Conservation (phyloP, 495 filamentous ascomycete genomes). For the Xylaria sp. region DNA sequence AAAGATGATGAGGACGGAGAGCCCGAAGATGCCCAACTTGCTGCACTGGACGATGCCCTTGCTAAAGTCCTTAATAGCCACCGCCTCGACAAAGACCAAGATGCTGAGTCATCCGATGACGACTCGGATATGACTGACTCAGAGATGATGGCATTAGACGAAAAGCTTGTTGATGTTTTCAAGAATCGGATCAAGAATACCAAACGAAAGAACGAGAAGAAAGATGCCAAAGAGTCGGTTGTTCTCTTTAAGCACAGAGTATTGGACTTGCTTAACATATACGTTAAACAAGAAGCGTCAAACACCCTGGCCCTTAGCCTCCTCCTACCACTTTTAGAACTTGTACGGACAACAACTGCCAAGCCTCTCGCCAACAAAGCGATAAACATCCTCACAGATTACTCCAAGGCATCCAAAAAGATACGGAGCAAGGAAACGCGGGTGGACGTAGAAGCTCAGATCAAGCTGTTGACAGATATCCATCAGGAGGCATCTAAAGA, state of each 20-base stretch:
- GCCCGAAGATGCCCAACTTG: slow-evolving; percentile 46
- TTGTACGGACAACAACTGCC: slow-evolving; percentile 62
- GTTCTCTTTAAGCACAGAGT: slow-evolving; percentile 95
- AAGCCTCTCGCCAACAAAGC: slow-evolving; percentile 79
- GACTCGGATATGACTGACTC: slow-evolving; percentile 89
- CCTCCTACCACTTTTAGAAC: slow-evolving; percentile 64
- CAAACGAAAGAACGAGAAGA: slow-evolving; percentile 77
- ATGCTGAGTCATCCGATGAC: slow-evolving; percentile 59
- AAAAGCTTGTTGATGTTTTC: slow-evolving; percentile 82
- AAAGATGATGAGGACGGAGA: slow-evolving; percentile 49
- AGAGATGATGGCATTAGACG: slow-evolving; percentile 91
- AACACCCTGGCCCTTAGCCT: slow-evolving; percentile 70
- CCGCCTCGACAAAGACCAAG: slow-evolving; percentile 60
- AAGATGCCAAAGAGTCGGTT: slow-evolving; percentile 86
- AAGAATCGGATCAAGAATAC: slow-evolving; percentile 64
- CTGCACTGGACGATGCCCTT: slow-evolving; percentile 78
- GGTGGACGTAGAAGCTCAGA: slow-evolving; percentile 44
- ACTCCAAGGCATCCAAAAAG: slow-evolving; percentile 74
- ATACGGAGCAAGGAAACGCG: slow-evolving; percentile 44
- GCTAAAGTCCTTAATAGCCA: slow-evolving; percentile 74
- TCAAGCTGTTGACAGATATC: slow-evolving; percentile 68
- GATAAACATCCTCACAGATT: slow-evolving; percentile 68
- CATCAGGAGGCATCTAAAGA: slow-evolving; percentile 76
- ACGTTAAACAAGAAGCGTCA: slow-evolving; percentile 77
- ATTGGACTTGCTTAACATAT: slow-evolving; percentile 85